Evolutionary conservation across 2,329 filamentous ascomycete species (phyloP), one percentile per base, ranked within the genome.

Genomic region (Polychaeton citri): DNA sequence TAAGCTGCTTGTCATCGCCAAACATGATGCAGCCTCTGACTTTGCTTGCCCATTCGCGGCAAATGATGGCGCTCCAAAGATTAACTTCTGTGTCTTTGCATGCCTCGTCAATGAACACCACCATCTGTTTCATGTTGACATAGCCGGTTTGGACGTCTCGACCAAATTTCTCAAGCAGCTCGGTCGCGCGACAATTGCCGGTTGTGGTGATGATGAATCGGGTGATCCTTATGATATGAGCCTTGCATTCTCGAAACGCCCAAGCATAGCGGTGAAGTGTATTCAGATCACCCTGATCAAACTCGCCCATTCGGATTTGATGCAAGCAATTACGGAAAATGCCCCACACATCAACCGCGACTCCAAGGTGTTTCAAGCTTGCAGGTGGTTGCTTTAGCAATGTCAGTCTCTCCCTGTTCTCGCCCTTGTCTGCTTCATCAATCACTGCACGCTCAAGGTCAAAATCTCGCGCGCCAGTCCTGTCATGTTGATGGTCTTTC

Each of bases 61-160:
- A 40, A 4, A 43, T 30, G n/a, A 49, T 35, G 6, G 32, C 35
- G 13, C 24, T 37, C 41, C 44, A 49, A 12, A 35, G 19, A 18
- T 49, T 42, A n/a, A 41, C 30, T 19, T 44, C 43, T 1, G 38
- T 32, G 30, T 41, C 43, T 19, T 40, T 41, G 17, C 38, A 35
- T 8, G 38, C 41, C 18, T 46, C 40, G 21, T 47, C 43, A 6
- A 47, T 36, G 19, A 49, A 43, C 1, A 45, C 36, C 2, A 41
- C 34, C 3, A 41, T 35, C 15, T 40, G 38, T 9, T 43, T 35
- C 19, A 37, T 40, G 3, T 28, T 15, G 36, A 36, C 39, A 9
- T 34, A 9, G 28, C 24, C 24, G 7, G 24, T 28, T 28, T 43
- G 32, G 34, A 35, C 38, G 32, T 40, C 38, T 17, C 30, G 33